Evolutionary conservation across 164 flowering plant species (phyloP).

Genomic region (Macadamia integrifolia): DNA sequence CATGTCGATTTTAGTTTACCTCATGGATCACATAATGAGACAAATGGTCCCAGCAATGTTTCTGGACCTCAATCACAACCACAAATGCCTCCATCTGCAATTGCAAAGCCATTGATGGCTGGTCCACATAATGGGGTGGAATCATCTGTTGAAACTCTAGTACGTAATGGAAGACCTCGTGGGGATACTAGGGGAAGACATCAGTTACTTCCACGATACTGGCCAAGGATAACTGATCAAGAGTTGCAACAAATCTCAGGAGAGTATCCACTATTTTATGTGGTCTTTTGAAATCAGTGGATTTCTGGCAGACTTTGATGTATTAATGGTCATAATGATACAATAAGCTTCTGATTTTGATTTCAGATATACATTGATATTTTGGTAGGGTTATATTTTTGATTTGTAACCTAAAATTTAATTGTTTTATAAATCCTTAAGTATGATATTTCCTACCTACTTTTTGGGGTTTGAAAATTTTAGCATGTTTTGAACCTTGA

Average conservation of each 20-base stretch:
- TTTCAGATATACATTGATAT: too few species aligned
- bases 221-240: slow-evolving; percentile 73
- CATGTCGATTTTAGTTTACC: slow-evolving; percentile 33
- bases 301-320: too few species aligned
- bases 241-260: slow-evolving; percentile 76
- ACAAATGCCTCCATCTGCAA: slow-evolving; percentile 29
- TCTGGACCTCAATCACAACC: slow-evolving; percentile 34
- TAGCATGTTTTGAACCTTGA: slow-evolving; percentile 33
- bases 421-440: not conserved
- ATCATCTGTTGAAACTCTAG: slow-evolving; percentile 42
- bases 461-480: not conserved
- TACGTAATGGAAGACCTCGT: slow-evolving; percentile 46
- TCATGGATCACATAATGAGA: slow-evolving; percentile 30
- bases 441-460: not conserved
- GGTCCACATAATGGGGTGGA: slow-evolving; percentile 36
- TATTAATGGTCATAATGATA: too few species aligned
- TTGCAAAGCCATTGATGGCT: slow-evolving; percentile 32
- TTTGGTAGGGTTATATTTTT: not conserved
- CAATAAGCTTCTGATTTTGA: too few species aligned
- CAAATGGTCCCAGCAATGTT: slow-evolving; percentile 30
- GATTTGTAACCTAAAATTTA: not conserved
- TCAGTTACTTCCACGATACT: slow-evolving; percentile 72
- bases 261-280: slow-evolving; percentile 63
- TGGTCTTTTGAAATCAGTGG: slow-evolving; percentile 5
- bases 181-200: slow-evolving; percentile 54